A percentile compares a stretch with the other conserved stretches of the same genome.
Conservation (phyloP, 768 basidiomycete species). For the Gymnopilus junonius region DNA sequence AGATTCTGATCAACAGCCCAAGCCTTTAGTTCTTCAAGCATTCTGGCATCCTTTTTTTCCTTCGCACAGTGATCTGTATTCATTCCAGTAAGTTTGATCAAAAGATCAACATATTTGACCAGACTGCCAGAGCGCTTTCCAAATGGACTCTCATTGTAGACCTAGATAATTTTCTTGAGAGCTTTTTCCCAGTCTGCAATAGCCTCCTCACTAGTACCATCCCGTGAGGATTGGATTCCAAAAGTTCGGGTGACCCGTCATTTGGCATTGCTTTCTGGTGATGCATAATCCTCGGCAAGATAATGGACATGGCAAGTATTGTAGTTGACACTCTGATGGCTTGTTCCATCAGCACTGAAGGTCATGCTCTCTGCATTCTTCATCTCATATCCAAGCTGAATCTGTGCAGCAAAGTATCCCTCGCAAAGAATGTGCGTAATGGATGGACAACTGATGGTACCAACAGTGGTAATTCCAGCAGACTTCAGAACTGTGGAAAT, state of each 20-base stretch:
- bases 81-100: slow-evolving; percentile 23
- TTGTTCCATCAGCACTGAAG: slow-evolving; percentile 24
- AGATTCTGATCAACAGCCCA: not conserved
- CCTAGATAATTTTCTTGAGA: slow-evolving; percentile 16
- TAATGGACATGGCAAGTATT: slow-evolving; percentile 23
- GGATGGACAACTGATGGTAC: too few species aligned
- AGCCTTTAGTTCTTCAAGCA: too few species aligned
- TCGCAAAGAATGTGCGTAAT: slow-evolving; percentile 19
- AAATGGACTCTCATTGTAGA: slow-evolving; percentile 26
- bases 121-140: slow-evolving; percentile 19
- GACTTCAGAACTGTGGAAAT: not conserved
- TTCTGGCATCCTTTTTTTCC: too few species aligned
- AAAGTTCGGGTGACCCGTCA: slow-evolving; percentile 18
- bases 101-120: slow-evolving; percentile 14
- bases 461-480: too few species aligned
- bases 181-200: slow-evolving; percentile 23
- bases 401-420: slow-evolving; percentile 25
- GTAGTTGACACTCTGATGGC: slow-evolving; percentile 25
- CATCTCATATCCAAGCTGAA: slow-evolving; percentile 28
- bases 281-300: slow-evolving; percentile 19
- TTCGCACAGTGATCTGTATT: too few species aligned
- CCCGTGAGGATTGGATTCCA: slow-evolving; percentile 26
- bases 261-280: not conserved
- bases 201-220: slow-evolving; percentile 27
- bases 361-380: slow-evolving; percentile 15